Evolutionary conservation across 192 early-diverging fungal genomes (phyloP).

Genomic region (Coemansia erecta): DNA sequence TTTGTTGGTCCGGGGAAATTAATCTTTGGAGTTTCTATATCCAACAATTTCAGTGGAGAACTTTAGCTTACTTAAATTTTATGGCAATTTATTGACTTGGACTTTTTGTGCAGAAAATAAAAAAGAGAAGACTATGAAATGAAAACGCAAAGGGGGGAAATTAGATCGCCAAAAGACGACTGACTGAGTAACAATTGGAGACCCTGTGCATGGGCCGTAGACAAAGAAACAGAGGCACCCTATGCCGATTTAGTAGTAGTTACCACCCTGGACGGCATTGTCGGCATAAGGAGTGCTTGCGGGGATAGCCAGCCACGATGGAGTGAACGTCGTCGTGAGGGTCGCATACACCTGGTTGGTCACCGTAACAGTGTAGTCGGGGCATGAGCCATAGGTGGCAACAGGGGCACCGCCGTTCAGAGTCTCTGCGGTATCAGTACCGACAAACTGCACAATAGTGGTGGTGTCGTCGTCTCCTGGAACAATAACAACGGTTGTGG

Average conservation of each 20-base stretch:
- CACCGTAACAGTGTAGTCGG: constrained; percentile 46
- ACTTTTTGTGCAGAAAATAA: constrained; percentile 7
- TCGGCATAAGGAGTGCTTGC: not conserved
- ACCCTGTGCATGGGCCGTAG: too few species aligned
- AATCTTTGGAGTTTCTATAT: too few species aligned
- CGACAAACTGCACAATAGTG: constrained; percentile 36
- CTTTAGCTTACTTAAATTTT: too few species aligned
- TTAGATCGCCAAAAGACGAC: not conserved
- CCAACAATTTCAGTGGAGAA: too few species aligned
- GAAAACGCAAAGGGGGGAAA: not conserved
- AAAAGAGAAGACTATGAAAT: constrained; percentile 4
- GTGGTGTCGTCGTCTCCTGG: constrained; percentile 17
- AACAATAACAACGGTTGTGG: constrained; percentile 18
- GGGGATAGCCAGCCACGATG: constrained; percentile 40
- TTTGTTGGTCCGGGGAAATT: too few species aligned
- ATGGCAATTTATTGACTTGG: too few species aligned
- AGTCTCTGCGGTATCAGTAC: constrained; percentile 32
- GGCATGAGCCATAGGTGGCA: constrained; percentile 39
- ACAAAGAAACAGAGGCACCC: too few species aligned
- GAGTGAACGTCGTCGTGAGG: constrained; percentile 35
- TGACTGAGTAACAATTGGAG: not conserved
- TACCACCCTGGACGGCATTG: not conserved
- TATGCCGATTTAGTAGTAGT: not conserved
- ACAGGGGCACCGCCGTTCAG: constrained; percentile 36
- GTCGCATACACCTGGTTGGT: constrained; percentile 40